Base-by-base conservation (phyloP, 2,329 filamentous ascomycete genomes). In the Plenodomus tracheiphilus region DNA sequence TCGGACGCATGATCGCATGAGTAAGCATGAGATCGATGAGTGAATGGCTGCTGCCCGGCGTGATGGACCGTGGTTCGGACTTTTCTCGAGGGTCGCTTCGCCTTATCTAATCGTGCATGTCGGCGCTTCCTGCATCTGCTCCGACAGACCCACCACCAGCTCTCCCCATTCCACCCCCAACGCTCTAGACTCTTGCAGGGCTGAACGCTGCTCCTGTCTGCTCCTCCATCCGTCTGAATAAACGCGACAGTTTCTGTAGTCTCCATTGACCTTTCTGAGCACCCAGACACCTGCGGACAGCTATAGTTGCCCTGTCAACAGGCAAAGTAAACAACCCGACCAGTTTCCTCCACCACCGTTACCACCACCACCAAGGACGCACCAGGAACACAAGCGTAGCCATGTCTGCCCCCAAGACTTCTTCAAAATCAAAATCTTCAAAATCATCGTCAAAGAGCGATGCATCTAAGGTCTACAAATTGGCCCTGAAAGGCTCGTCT, bases 391-490 rank as follows among this genome's bases (percentile, higher is more conserved):
- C 40, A 16, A 41, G 18, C 32, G 41, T 53, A 42, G 56, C 15
- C 49, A 71, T 72, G 68, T 64, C 68, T 38, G 60, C 68, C 47
- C 58, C 69, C 45, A 65, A 65, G 43, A 54, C 59, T 4, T 63
- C 64, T 10, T 65, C 65, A 15, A 67, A 63, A 28, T 61, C 64
- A 18, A 62, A 61, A 34, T 62, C 64, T 15, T 32, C 28, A 8
- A 63, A 60, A 20, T 72, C 77, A 11, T 71, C 77, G 10, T 71
- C 76, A 46, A 75, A 79, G 51, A 81, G 81, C 57, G 82, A 85
- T 66, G 91, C 91, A 67, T 89, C 90, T 61, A 96, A 97, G 76
- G 85, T 91, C 53, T 94, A 99, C 79, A 97, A 96, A 80, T 84
- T 99, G 55, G 89, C 92, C 32, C 81, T 97, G 54, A 93, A 91